Evolutionary conservation across 495 filamentous ascomycete genomes (phyloP).

Genomic region (Platismatia glauca): DNA sequence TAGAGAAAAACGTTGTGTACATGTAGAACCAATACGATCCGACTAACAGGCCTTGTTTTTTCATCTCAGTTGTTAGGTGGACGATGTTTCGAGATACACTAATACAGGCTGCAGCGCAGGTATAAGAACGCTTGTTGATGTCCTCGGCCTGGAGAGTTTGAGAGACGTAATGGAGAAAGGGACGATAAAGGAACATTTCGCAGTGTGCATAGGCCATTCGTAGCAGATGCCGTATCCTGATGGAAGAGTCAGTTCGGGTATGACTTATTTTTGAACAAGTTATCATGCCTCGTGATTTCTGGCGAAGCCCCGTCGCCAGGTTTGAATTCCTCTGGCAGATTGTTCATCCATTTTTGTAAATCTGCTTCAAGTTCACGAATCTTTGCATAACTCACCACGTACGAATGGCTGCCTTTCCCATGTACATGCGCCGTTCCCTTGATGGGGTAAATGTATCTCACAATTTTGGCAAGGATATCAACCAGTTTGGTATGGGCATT

Average conservation of each 20-base stretch:
- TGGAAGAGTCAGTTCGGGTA: constrained; percentile 20
- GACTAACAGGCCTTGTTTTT: constrained; percentile 67
- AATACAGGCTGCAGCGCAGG: constrained; percentile 86
- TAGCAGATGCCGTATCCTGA: constrained; percentile 77
- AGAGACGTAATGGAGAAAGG: constrained; percentile 91
- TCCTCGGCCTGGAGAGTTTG: constrained; percentile 54
- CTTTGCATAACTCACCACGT: constrained; percentile 78
- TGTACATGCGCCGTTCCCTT: constrained; percentile 52
- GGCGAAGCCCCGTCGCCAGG: constrained; percentile 66
- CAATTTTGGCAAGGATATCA: constrained; percentile 70
- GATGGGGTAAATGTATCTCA: constrained; percentile 82
- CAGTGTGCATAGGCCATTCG: constrained; percentile 84
- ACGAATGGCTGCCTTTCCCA: constrained; percentile 50
- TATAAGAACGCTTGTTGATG: constrained; percentile 80
- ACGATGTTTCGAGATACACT: constrained; percentile 89
- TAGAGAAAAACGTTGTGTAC: constrained; percentile 92
- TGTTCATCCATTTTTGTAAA: constrained; percentile 74
- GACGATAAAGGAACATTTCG: constrained; percentile 90
- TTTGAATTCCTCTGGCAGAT: constrained; percentile 62
- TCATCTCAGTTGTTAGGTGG: constrained; percentile 85
- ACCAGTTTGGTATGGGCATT: constrained; percentile 80
- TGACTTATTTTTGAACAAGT: background rate
- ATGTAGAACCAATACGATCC: constrained; percentile 96
- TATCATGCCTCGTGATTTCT: constrained; percentile 63
- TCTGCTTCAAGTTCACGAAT: constrained; percentile 88